phyloP scores from a whole-genome alignment of 2,329 filamentous ascomycete species.

The Grosmannia clavigera region DNA sequence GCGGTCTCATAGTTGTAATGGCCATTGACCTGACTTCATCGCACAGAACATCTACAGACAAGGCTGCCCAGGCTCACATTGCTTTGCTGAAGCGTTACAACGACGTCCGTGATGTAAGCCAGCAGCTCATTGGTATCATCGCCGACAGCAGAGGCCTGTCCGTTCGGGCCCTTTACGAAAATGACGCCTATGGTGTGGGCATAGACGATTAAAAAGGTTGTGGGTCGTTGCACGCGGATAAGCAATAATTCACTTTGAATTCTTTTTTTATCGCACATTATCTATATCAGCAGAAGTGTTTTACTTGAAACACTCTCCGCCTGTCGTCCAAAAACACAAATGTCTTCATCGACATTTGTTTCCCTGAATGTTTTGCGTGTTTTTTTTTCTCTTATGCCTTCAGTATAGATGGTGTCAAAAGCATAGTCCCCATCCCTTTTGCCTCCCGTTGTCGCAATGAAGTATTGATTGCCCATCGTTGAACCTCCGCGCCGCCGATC shows the following conservation, averaged over 20 bases:
- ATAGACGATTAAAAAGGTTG: conserved; percentile 5
- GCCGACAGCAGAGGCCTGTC: conserved; percentile 23
- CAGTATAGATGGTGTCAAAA: conserved; percentile 1
- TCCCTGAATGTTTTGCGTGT: conserved; percentile 1
- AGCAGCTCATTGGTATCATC: conserved; percentile 25
- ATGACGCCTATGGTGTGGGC: conserved; percentile 20
- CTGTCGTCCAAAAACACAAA: background rate
- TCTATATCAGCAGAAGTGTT: background rate
- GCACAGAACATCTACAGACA: background rate
- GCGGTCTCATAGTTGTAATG: background rate
- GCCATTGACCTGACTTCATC: background rate
- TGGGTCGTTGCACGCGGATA: background rate
- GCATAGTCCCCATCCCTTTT: background rate
- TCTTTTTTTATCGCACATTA: background rate
- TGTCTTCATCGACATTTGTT: background rate
- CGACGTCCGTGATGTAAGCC: conserved; percentile 24
- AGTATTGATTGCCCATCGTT: conserved; percentile 7
- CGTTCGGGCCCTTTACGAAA: conserved; percentile 19
- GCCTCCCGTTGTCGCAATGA: conserved; percentile 4
- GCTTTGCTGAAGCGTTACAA: conserved; percentile 23
- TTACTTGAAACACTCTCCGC: background rate
- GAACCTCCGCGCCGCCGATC: conserved; percentile 4
- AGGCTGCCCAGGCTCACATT: conserved; percentile 14
- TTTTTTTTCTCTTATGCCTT: conserved; percentile 6
- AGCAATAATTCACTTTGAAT: background rate